phyloP scores from a whole-genome alignment of 169 alveolate species.

The Cryptosporidium bovis region DNA sequence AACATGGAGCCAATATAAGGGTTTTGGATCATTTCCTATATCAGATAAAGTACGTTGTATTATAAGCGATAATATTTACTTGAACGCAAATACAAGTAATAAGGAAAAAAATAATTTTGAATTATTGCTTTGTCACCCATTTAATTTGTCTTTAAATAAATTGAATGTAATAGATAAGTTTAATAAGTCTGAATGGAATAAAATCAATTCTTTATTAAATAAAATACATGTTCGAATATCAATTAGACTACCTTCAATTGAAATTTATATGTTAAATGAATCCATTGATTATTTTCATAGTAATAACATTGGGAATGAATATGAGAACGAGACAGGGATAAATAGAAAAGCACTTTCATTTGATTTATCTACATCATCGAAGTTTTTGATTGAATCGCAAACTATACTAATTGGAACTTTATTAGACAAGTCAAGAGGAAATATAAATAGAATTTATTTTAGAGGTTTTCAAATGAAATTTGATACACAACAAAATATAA shows the following conservation, averaged over 20 bases:
- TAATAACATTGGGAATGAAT: too few species aligned
- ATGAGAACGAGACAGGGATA: background rate
- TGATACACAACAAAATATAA: slow-evolving; percentile 60
- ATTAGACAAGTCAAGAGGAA: slow-evolving; percentile 33
- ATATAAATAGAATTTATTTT: slow-evolving; percentile 43
- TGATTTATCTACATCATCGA: slow-evolving; percentile 59
- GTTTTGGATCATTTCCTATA: slow-evolving; percentile 70
- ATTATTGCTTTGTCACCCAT: slow-evolving; percentile 52
- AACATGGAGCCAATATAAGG: slow-evolving; percentile 69
- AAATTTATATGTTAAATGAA: slow-evolving; percentile 48
- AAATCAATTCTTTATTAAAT: slow-evolving; percentile 28
- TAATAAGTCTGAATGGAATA: slow-evolving; percentile 23
- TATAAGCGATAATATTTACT: background rate
- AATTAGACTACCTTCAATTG: slow-evolving; percentile 35
- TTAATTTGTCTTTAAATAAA: slow-evolving; percentile 45
- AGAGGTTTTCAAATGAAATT: slow-evolving; percentile 67
- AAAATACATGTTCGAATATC: slow-evolving; percentile 60
- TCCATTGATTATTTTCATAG: slow-evolving; percentile 41
- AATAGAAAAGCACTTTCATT: slow-evolving; percentile 1
- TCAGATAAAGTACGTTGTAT: background rate
- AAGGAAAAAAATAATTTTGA: slow-evolving; percentile 33
- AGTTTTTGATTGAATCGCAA: slow-evolving; percentile 46
- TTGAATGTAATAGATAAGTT: background rate
- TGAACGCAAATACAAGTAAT: background rate
- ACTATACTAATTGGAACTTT: slow-evolving; percentile 58